These are phyloP conservation scores for Fraxinus anomala DNA, from an alignment of 257 asterid species.

Conservation along the genomic window DNA sequence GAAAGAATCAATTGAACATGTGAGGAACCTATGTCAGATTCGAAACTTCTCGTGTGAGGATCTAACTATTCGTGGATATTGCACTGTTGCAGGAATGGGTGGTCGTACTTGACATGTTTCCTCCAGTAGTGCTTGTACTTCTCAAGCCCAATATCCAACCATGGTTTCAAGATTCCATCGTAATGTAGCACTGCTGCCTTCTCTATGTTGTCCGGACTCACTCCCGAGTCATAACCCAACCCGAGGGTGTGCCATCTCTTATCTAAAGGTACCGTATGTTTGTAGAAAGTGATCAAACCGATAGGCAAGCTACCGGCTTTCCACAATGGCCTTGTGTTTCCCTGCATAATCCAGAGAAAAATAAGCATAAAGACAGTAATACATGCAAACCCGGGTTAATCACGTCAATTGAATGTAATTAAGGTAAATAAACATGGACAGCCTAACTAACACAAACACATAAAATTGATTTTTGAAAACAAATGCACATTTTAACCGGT, in stretches of 20 bases:
- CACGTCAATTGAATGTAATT: background rate
- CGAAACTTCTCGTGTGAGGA: constrained; percentile 11
- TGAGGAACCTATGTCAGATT: constrained; percentile 9
- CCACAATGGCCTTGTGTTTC: constrained; percentile 51
- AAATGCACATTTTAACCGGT: background rate
- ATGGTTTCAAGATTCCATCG: constrained; percentile 84
- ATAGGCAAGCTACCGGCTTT: constrained; percentile 83
- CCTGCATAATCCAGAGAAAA: constrained; percentile 45
- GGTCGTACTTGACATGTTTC: constrained; percentile 64
- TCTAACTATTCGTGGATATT: constrained; percentile 61
- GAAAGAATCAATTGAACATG: constrained; percentile 42
- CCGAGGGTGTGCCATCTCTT: constrained; percentile 80
- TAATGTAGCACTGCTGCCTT: constrained; percentile 75
- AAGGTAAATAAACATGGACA: background rate
- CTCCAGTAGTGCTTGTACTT: constrained; percentile 68
- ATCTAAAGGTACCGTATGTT: constrained; percentile 54
- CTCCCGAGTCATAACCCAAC: constrained; percentile 66
- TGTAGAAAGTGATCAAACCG: constrained; percentile 84
- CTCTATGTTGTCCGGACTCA: constrained; percentile 48
- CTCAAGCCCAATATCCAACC: constrained; percentile 83
- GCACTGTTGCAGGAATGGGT: constrained; percentile 76
- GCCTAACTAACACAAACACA: background rate
- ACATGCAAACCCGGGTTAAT: background rate
- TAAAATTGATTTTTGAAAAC: background rate
- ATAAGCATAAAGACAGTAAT: background rate